Evolutionary conservation across 2,329 filamentous ascomycete species (phyloP), one percentile per base, ranked within the genome.

Genomic region (Monilinia laxa): DNA sequence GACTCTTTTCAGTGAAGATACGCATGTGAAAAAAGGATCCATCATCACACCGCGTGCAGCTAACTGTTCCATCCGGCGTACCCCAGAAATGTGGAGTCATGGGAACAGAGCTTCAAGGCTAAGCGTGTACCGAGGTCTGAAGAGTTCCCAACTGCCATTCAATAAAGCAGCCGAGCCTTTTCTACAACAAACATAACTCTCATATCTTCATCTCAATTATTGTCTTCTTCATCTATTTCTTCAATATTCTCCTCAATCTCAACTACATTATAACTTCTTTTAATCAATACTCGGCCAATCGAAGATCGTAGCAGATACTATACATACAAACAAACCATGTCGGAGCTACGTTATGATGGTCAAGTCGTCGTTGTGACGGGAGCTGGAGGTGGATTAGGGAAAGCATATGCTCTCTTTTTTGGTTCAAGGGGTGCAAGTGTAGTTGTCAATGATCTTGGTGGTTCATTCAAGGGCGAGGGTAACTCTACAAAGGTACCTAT

Each of bases 371-470:
- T 96, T 72, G 88, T 96, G 72, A 96, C 92, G 58, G 92, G 92
- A 75, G 91, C 91, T 70, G 92, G 92, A 71, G 91, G 90, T 78
- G 92, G 91, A 71, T 80, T 95, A 68, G 91, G 91, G 71, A 91
- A 89, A 80, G 88, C 89, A 77, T 96, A 96, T 80, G 90, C 90
- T 73, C 82, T 89, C 68, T 98, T 97, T 84, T 98, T 96, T 77
- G 95, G 65, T 67, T 93, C 91, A 66, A 88, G 94, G 77, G 95
- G 95, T 75, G 95, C 93, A 73, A 96, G 90, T 79, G 91, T 96
- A 74, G 94, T 99, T 58, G 95, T 99, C 75, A 99, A 99, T 79
- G 95, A 99, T 78, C 85, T 98, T 62, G 95, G 95, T 70, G 92
- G 87, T 62, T 95, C 93, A 57, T 93, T 95, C 84, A 94, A 95